A percentile compares a stretch with the other conserved stretches of the same genome.
phyloP scores from a whole-genome alignment of 2,329 filamentous ascomycete species.

The Aspergillus tubingensis region DNA sequence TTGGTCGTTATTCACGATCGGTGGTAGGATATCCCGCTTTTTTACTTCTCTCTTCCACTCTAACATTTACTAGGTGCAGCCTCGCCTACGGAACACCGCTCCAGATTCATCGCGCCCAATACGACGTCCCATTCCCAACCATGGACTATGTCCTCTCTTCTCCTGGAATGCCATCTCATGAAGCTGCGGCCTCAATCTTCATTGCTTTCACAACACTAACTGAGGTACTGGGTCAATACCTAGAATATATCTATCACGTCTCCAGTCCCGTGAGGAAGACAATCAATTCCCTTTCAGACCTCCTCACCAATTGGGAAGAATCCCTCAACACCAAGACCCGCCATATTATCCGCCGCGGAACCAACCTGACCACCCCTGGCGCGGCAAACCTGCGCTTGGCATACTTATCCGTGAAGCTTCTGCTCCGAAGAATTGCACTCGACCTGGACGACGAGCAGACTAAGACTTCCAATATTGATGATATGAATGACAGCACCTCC shows the following conservation, averaged over 20 bases:
- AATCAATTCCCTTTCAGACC: slow-evolving; percentile 38
- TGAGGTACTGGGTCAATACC: slow-evolving; percentile 43
- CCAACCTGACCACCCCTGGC: slow-evolving; percentile 45
- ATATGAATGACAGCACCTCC: neutral
- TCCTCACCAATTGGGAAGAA: slow-evolving; percentile 50
- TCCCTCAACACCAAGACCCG: slow-evolving; percentile 43
- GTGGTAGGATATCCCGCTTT: slow-evolving; percentile 46
- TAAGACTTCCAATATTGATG: neutral
- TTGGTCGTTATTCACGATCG: slow-evolving; percentile 56
- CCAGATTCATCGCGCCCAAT: slow-evolving; percentile 48
- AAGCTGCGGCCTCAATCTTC: slow-evolving; percentile 43
- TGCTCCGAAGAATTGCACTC: slow-evolving; percentile 52
- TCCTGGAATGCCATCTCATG: slow-evolving; percentile 19
- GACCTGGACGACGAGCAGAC: slow-evolving; percentile 37
- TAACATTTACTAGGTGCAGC: slow-evolving; percentile 46
- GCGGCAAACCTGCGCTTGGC: slow-evolving; percentile 55
- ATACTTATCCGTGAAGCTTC: slow-evolving; percentile 52
- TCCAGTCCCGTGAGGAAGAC: slow-evolving; percentile 27
- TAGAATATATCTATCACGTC: slow-evolving; percentile 39
- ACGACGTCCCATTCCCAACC: slow-evolving; percentile 52
- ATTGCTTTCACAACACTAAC: slow-evolving; percentile 51
- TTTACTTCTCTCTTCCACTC: neutral
- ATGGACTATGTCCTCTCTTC: slow-evolving; percentile 35
- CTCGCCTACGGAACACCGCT: slow-evolving; percentile 57
- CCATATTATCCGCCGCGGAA: slow-evolving; percentile 47